Evolutionary conservation across 2,329 filamentous ascomycete species (phyloP).

Genomic region (Coleophoma eucalyptorum): DNA sequence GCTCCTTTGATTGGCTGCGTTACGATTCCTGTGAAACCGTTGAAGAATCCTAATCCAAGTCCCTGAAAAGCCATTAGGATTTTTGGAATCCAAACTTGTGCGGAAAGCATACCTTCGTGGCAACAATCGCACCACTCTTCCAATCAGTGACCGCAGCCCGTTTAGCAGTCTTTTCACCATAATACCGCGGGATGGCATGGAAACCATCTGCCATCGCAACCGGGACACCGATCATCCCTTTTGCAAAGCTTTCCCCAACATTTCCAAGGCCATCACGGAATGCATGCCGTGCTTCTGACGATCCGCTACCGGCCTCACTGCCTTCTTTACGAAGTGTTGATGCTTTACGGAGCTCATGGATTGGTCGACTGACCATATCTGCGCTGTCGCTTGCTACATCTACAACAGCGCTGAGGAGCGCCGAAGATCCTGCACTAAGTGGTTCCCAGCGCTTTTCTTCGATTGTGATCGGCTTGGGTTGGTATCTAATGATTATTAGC

Average conservation of each 20-base stretch:
- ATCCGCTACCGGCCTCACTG: background rate
- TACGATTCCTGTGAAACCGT: background rate
- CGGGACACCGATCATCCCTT: conserved; percentile 40
- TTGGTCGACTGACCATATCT: background rate
- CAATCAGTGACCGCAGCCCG: conserved; percentile 75
- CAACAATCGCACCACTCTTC: conserved; percentile 68
- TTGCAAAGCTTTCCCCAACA: conserved; percentile 31
- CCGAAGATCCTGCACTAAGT: conserved; percentile 15
- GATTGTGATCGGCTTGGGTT: conserved; percentile 14
- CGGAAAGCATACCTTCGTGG: conserved; percentile 25
- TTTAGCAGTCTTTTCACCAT: conserved; percentile 75
- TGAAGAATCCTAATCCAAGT: background rate
- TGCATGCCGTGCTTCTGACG: background rate
- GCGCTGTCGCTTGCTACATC: background rate
- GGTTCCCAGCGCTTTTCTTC: conserved; percentile 28
- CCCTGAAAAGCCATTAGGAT: background rate
- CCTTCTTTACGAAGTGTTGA: background rate
- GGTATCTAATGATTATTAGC: background rate
- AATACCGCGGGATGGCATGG: conserved; percentile 47
- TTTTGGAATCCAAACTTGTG: background rate
- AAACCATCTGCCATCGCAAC: conserved; percentile 47
- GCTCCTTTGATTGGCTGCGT: background rate
- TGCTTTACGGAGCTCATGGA: background rate
- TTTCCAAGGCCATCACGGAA: conserved; percentile 25
- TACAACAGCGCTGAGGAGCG: background rate